Evolutionary conservation across 2,329 filamentous ascomycete genomes (phyloP), one percentile per base, ranked within the genome.

Genomic region (Calonectria naviculata): DNA sequence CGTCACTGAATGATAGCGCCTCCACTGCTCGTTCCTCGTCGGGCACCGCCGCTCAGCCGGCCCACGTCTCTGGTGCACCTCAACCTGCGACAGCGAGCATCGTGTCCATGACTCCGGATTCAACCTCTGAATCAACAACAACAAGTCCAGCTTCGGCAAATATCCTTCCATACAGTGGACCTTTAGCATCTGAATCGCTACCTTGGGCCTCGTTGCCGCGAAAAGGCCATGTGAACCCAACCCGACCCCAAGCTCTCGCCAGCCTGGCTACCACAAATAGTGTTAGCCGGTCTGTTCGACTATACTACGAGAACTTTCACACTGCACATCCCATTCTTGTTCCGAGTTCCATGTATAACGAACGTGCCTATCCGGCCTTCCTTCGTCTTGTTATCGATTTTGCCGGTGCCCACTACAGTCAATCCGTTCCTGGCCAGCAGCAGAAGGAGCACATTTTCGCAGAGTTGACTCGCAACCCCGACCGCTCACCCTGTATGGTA

Each of bases 291-390:
- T 58, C 52, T 12, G 52, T 58, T 36, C 52, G 52, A 4, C 52
- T 77, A 4, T 76, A 70, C 15, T 76, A 76, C 15, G 75, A 76
- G 10, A 77, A 76, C 46, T 76, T 76, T n/a, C 75, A 76, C 10
- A 73, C 71, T 0, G 75, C 75, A 0, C 75, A 76, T 2, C 75
- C 75, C 0, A 73, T 77, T 4, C 38, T 76, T 0, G 75, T 76
- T 0, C 75, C 75, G 1, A 73, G 73, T 8, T 68, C 65, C 1
- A 52, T 70, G 3, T 76, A 76, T 26, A 71, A 72, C 2, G 71
- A 75, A 0, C 70, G 67, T 0, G 64, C 41, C 2, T 76, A 76
- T 17, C 75, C 75, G 0, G n/a, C 65, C 0, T 76, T 71, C 24
- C 29, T 76, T 0, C 63, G 67, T 0, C 73, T 73, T 0, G 76